Base-by-base conservation (phyloP, 148 eudicot species). In the Beta vulgaris region DNA sequence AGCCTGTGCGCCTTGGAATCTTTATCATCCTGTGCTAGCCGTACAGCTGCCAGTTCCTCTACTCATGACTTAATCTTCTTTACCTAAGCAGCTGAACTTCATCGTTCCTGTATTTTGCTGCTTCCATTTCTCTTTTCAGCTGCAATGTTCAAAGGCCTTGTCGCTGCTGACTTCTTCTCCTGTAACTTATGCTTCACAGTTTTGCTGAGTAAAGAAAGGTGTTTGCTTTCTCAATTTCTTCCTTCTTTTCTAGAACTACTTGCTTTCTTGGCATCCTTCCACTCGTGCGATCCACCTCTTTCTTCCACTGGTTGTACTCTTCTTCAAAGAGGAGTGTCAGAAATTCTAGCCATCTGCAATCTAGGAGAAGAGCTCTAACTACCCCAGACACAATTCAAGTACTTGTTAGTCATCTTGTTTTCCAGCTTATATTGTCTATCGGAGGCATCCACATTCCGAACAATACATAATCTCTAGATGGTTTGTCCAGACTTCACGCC, bases 261-360 rank as follows among this genome's bases (percentile, higher is more conserved):
- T 86, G 88, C 80, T 87, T 90, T 25, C 84, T 83, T 14, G 88
- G 97, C 97, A 90, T 86, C 67, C 91, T 84, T 4, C 96, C 98
- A 19, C 82, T 85, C 29, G 80, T 86, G 16, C 93, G 91, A 79
- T 95, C 98, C 71, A 95, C 97, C 76, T 92, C 98, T 79, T 83
- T 86, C 25, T 88, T 82, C 97, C 97, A 92, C 72, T 85, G 98
- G 21, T 87, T 93, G 81, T 82, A 95, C 84, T 95, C 99, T 61
- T 95, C 97, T 85, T 84, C 91, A 1, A 79, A 98, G 99, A 19
- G 88, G 81, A 35, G 93, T 77, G 79, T 95, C 99, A 0, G 99
- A 95, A 49, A 95, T 74, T 86, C 95, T 86, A 48, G 96, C 97
- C 99, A 95, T 95, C 86, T 92, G 98, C 99, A 98, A 95, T 80